These are phyloP conservation scores for Boletus eberwhitei DNA, from an alignment of 768 basidiomycete genomes.

Conservation along the genomic window DNA sequence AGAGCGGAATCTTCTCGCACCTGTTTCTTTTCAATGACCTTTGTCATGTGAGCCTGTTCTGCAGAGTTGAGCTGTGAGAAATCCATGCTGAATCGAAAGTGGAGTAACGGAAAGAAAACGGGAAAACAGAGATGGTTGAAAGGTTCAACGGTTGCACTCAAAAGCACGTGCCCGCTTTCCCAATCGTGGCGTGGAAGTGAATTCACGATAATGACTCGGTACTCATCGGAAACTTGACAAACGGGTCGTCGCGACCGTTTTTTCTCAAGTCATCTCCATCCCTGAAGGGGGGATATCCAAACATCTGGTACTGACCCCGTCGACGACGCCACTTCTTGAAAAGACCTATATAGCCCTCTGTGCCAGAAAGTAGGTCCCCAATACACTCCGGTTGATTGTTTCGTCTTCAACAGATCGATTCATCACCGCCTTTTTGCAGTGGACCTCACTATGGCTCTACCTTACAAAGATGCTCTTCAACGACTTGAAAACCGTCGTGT, in stretches of 20 bases:
- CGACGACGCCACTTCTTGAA: not conserved
- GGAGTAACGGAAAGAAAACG: not conserved
- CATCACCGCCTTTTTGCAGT: slow-evolving; percentile 13
- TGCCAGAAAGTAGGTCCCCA: slow-evolving; percentile 19
- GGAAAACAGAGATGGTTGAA: not conserved
- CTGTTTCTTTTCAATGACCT: slow-evolving; percentile 96
- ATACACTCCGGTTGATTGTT: not conserved
- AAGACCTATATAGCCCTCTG: slow-evolving; percentile 13
- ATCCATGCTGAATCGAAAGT: slow-evolving; percentile 57
- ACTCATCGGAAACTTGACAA: not conserved
- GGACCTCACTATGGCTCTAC: slow-evolving; percentile 61
- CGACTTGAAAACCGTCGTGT: slow-evolving; percentile 87
- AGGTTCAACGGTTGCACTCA: not conserved
- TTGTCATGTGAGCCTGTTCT: slow-evolving; percentile 96
- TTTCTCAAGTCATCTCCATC: not conserved
- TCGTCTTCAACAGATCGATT: slow-evolving; percentile 20
- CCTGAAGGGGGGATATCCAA: not conserved
- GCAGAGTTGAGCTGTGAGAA: slow-evolving; percentile 85
- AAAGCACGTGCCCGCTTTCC: slow-evolving; percentile 12
- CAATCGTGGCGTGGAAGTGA: slow-evolving; percentile 8
- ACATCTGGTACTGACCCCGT: slow-evolving; percentile 12
- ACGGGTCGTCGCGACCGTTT: not conserved
- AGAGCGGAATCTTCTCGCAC: slow-evolving; percentile 36
- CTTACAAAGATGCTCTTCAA: slow-evolving; percentile 74
- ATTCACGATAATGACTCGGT: not conserved